These are phyloP conservation scores for Mortierella sp. DNA, from an alignment of 371 early-diverging fungal species.

Conservation along the genomic window DNA sequence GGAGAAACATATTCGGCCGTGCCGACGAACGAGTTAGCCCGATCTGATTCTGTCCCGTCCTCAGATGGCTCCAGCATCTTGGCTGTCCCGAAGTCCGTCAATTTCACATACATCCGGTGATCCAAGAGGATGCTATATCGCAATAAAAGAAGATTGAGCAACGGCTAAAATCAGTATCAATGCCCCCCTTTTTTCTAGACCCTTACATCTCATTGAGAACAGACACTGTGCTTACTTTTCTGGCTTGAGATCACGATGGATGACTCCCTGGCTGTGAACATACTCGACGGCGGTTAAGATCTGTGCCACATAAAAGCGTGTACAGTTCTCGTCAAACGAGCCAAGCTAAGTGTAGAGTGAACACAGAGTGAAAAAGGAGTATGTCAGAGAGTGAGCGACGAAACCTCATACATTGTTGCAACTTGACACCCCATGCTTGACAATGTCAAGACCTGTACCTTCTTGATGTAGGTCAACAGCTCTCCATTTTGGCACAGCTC, in stretches of 20 bases:
- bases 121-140: constrained; percentile 82
- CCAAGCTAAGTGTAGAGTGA: constrained; percentile 65
- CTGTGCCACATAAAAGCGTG: constrained; percentile 91
- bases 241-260: constrained; percentile 94
- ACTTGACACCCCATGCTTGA: neutral
- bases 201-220: neutral
- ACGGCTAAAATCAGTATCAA: neutral
- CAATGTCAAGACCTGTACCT: constrained; percentile 55
- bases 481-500: constrained; percentile 94
- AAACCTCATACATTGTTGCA: no score
- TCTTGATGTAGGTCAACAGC: constrained; percentile 81
- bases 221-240: constrained; percentile 72
- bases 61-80: constrained; percentile 75
- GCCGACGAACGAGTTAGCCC: constrained; percentile 94
- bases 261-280: constrained; percentile 84
- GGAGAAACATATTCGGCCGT: constrained; percentile 98
- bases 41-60: constrained; percentile 58
- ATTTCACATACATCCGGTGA: constrained; percentile 88
- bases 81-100: constrained; percentile 98
- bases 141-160: neutral
- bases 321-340: constrained; percentile 74
- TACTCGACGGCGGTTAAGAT: constrained; percentile 89
- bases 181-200: neutral
- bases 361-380: neutral
- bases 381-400: neutral